phyloP scores from a whole-genome alignment of 345 rosid genomes.

The Camelina hispida region DNA sequence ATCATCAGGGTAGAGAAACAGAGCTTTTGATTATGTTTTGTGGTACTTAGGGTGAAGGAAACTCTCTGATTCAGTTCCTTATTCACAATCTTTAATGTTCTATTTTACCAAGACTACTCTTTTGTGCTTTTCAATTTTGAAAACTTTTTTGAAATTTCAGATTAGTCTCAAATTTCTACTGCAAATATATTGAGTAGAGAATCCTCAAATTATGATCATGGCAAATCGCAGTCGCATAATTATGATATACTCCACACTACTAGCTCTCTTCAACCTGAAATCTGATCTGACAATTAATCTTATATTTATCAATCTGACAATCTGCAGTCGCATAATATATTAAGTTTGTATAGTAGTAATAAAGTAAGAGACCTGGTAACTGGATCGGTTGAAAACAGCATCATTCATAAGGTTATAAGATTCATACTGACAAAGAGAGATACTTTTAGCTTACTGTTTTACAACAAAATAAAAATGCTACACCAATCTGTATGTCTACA shows the following conservation, averaged over 20 bases:
- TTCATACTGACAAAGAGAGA: too few species aligned
- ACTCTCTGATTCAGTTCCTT: constrained; percentile 42
- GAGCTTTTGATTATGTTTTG: constrained; percentile 37
- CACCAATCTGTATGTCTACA: neutral
- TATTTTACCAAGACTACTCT: constrained; percentile 23
- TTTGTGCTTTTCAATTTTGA: constrained; percentile 35
- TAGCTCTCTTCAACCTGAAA: too few species aligned
- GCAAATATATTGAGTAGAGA: neutral
- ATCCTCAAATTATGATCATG: neutral
- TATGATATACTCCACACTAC: too few species aligned
- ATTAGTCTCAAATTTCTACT: neutral
- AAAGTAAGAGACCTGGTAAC: too few species aligned
- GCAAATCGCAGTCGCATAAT: neutral
- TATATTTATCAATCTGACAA: too few species aligned
- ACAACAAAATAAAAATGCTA: neutral
- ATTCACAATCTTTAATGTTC: constrained; percentile 33
- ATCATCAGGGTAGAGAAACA: constrained; percentile 38
- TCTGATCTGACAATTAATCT: too few species aligned
- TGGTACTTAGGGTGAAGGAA: constrained; percentile 42
- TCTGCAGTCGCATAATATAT: neutral
- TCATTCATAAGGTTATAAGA: too few species aligned
- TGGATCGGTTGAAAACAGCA: too few species aligned
- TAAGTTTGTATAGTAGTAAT: neutral
- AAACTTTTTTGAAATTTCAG: neutral
- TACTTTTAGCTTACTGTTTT: neutral